A percentile compares a stretch with the other conserved stretches of the same genome.
Evolutionary conservation across 2,329 filamentous ascomycete genomes (phyloP).

Genomic region (Xylaria sp.): DNA sequence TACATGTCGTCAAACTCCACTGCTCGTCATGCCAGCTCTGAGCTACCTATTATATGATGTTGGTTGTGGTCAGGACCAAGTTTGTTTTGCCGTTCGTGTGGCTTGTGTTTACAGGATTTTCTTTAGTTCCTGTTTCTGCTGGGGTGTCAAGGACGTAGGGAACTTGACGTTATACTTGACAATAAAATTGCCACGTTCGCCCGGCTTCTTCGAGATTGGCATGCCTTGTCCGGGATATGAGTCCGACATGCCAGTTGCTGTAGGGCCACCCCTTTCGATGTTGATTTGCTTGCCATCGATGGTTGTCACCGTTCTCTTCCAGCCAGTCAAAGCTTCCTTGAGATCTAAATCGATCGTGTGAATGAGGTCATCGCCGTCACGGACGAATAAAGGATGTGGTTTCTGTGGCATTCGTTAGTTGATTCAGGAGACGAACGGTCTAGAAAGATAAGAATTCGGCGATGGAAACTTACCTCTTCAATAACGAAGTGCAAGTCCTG

Average conservation of each 20-base stretch:
- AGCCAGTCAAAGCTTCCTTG: slow-evolving; percentile 92
- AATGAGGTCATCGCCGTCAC: slow-evolving; percentile 82
- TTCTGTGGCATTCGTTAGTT: slow-evolving; percentile 58
- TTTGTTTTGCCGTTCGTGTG: not conserved
- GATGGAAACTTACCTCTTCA: slow-evolving; percentile 65
- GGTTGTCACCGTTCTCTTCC: slow-evolving; percentile 84
- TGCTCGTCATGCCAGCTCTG: not conserved
- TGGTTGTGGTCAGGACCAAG: not conserved
- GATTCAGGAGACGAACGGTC: not conserved
- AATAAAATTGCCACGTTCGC: slow-evolving; percentile 78
- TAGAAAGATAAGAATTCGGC: not conserved
- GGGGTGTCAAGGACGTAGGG: slow-evolving; percentile 66
- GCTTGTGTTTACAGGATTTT: slow-evolving; percentile 59
- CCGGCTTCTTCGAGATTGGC: slow-evolving; percentile 87
- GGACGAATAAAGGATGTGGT: slow-evolving; percentile 75
- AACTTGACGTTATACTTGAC: slow-evolving; percentile 92
- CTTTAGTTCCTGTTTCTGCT: slow-evolving; percentile 75
- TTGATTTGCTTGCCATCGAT: slow-evolving; percentile 86
- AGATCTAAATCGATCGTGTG: slow-evolving; percentile 75
- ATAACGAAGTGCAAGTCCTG: slow-evolving; percentile 95
- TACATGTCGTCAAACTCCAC: not conserved
- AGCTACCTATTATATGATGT: too few relatives aligned
- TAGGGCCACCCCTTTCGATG: slow-evolving; percentile 76
- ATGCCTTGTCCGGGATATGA: slow-evolving; percentile 83
- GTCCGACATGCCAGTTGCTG: slow-evolving; percentile 76